A percentile compares a stretch with the other conserved stretches of the same genome.
Evolutionary conservation across 1,139 yeast species (phyloP).

Genomic region (Maudiozyma humilis): DNA sequence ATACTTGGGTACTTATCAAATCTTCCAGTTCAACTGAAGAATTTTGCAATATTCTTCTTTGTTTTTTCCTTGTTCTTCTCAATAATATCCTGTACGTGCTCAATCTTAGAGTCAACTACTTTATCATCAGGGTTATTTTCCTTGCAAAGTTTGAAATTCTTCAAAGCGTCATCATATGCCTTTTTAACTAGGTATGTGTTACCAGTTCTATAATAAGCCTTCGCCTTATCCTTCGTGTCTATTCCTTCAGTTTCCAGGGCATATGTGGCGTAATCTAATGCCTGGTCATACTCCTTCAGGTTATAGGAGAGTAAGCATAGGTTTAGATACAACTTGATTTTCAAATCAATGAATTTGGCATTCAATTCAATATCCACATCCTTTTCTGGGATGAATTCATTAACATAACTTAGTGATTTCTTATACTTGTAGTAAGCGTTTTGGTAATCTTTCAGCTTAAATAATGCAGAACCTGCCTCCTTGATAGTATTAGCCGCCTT

Average conservation of each 20-base stretch:
- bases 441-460: constrained; percentile 43
- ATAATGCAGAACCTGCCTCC: constrained; percentile 54
- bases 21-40: constrained; percentile 34
- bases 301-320: constrained; percentile 47
- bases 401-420: constrained; percentile 57
- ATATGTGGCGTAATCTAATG: constrained; percentile 47
- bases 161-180: constrained; percentile 44
- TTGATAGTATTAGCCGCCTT: constrained; percentile 49
- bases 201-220: constrained; percentile 57
- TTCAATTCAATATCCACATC: constrained; percentile 54
- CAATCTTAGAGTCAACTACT: constrained; percentile 40
- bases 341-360: constrained; percentile 44
- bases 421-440: constrained; percentile 53
- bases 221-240: constrained; percentile 44
- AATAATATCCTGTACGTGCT: constrained; percentile 35
- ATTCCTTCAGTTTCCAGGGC: constrained; percentile 43
- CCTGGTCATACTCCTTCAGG: constrained; percentile 37
- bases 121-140: constrained; percentile 43
- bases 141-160: constrained; percentile 40
- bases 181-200: constrained; percentile 39
- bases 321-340: constrained; percentile 55
- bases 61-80: constrained; percentile 42
- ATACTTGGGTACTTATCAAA: not conserved
- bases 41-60: constrained; percentile 49
- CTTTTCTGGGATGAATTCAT: constrained; percentile 62